Conservation (phyloP, 345 rosid species). For the Turritis glabra region DNA sequence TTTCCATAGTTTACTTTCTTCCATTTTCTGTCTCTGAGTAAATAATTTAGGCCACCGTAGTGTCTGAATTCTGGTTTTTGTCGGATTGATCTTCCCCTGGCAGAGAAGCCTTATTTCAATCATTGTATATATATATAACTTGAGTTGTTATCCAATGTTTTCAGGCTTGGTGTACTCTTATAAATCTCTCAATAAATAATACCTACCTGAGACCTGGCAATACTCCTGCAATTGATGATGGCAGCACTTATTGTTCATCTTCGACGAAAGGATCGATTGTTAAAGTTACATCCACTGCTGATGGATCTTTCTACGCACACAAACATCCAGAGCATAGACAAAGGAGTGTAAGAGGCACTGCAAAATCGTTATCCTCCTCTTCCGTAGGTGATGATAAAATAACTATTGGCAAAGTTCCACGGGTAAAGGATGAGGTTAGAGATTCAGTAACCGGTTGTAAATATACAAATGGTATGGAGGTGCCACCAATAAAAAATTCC, state of each 20-base stretch:
- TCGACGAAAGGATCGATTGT: conserved; percentile 40
- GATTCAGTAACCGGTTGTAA: conserved; percentile 29
- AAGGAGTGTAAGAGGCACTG: conserved; percentile 32
- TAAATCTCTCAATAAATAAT: conserved; percentile 50
- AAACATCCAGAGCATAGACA: conserved; percentile 34
- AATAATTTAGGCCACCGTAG: neutral
- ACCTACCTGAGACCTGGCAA: conserved; percentile 68
- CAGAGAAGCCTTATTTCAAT: conserved; percentile 2
- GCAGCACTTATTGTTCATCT: conserved; percentile 26
- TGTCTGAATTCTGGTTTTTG: neutral
- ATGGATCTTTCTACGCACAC: conserved; percentile 34
- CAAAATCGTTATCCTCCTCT: conserved; percentile 34
- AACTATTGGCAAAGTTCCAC: conserved; percentile 32
- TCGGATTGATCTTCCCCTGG: neutral
- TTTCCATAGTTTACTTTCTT: conserved; percentile 9
- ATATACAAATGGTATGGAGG: conserved; percentile 34
- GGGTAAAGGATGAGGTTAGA: conserved; percentile 32
- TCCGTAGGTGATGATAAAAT: conserved; percentile 27
- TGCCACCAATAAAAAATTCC: conserved; percentile 37
- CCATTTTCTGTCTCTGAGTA: neutral
- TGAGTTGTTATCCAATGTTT: conserved; percentile 19
- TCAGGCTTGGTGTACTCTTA: conserved; percentile 82
- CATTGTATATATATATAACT: neutral
- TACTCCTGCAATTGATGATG: conserved; percentile 46
- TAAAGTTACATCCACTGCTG: conserved; percentile 32